Evolutionary conservation across 2,329 filamentous ascomycete species (phyloP).

Genomic region (Apiospora sp.): DNA sequence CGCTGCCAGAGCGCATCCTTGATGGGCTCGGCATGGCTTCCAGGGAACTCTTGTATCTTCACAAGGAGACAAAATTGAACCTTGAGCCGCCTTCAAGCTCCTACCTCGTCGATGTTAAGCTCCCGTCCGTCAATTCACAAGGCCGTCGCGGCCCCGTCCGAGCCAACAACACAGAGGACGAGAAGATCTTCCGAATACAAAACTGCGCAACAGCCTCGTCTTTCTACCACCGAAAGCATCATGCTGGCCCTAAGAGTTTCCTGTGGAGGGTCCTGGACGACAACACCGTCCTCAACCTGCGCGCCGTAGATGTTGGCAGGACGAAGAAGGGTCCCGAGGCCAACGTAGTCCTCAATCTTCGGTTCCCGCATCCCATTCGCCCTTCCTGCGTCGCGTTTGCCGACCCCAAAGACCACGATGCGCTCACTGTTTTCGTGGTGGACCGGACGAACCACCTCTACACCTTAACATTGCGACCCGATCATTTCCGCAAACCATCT

Average conservation of each 20-base stretch:
- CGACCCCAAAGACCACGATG: slow-evolving; percentile 73
- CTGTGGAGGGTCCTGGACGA: slow-evolving; percentile 90
- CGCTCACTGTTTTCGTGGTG: slow-evolving; percentile 67
- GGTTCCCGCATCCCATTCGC: slow-evolving; percentile 77
- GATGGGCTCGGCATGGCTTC: slow-evolving; percentile 76
- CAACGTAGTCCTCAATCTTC: slow-evolving; percentile 78
- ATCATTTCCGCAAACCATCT: slow-evolving; percentile 77
- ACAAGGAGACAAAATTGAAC: slow-evolving; percentile 87
- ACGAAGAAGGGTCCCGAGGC: slow-evolving; percentile 71
- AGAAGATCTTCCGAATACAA: slow-evolving; percentile 75
- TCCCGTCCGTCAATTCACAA: slow-evolving; percentile 63
- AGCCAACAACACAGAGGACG: slow-evolving; percentile 65
- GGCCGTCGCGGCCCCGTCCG: slow-evolving; percentile 46
- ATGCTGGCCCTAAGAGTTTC: slow-evolving; percentile 82
- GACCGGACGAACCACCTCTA: slow-evolving; percentile 81
- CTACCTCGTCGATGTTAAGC: slow-evolving; percentile 74
- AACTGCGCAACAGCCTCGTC: slow-evolving; percentile 81
- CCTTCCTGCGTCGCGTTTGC: slow-evolving; percentile 83
- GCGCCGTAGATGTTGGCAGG: slow-evolving; percentile 81
- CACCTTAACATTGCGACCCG: slow-evolving; percentile 82
- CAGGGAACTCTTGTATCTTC: slow-evolving; percentile 70
- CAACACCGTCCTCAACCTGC: slow-evolving; percentile 81
- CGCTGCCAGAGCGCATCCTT: slow-evolving; percentile 36
- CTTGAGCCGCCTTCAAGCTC: slow-evolving; percentile 76
- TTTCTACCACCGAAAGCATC: slow-evolving; percentile 82